Evolutionary conservation across 1,284 basidiomycete genomes (phyloP).

Genomic region (Cryptococcus wingfieldii): DNA sequence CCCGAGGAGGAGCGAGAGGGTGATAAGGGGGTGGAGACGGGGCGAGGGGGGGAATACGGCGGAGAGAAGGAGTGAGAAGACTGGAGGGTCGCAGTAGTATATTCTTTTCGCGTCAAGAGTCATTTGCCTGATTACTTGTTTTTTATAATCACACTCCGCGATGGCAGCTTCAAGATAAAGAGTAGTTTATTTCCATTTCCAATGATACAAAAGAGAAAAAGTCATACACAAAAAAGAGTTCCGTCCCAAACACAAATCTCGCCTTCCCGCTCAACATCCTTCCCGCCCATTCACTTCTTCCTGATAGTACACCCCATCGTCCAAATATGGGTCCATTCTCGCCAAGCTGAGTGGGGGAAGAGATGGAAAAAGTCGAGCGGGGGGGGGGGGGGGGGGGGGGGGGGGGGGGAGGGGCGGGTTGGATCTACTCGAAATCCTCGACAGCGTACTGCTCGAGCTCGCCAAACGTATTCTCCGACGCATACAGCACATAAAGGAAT

Average conservation of each 20-base stretch:
- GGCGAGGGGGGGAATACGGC: background rate
- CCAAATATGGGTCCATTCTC: no score
- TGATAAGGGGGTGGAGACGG: no score
- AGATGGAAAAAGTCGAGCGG: background rate
- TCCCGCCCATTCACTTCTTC: background rate
- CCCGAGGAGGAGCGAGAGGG: conserved; percentile 25
- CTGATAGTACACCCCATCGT: no score
- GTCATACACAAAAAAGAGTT: background rate
- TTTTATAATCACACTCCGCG: background rate
- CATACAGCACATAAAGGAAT: conserved; percentile 93
- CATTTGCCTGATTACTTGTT: no score
- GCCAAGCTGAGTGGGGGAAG: background rate
- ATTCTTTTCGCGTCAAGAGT: background rate
- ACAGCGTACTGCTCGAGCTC: conserved; percentile 22
- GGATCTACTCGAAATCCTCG: conserved; percentile 4
- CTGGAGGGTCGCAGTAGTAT: background rate
- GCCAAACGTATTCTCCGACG: conserved; percentile 94
- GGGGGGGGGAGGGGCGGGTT: background rate
- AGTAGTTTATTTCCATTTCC: background rate
- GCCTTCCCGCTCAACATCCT: background rate
- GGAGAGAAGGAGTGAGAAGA: background rate
- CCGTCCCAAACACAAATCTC: background rate
- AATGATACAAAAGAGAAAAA: background rate
- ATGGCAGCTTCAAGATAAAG: background rate
- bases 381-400: background rate